Evolutionary conservation across 2,329 filamentous ascomycete species (phyloP), one percentile per base, ranked within the genome.

Genomic region (Pseudopithomyces maydicus): DNA sequence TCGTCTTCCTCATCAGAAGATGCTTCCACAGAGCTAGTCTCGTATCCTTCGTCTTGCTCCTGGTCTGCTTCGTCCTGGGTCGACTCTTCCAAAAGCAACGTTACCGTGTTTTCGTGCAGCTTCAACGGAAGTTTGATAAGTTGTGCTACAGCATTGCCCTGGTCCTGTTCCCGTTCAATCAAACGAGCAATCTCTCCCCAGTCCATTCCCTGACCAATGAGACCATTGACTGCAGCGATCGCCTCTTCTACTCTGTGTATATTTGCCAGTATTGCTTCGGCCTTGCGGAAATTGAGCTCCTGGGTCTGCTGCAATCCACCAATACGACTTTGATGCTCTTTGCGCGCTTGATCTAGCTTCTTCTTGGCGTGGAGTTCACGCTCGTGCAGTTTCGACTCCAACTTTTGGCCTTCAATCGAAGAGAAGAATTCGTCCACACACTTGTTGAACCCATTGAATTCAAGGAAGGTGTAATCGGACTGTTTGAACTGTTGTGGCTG

Each of bases 391-490:
- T 88, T 85, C 1, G 91, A 96, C 74, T 96, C 90, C 1, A 98
- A 82, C 72, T 91, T 96, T 73, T 97, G 94, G 0, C 93, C 92
- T 77, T 99, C 95, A 23, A 98, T 86, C 0, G 94, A 98, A 0
- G 95, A 98, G 75, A 96, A 98, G 79, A 97, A 99, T 65, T 97
- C 91, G 71, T 99, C 95, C 0, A 97, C 92, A 0, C 92, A 95
- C 70, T 90, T 90, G 75, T 97, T 97, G 80, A 96, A 98, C 10
- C 88, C 90, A 6, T 91, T 84, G 63, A 93, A 92, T 52, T 91
- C 85, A 12, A 98, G 71, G 15, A 96, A 86, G 2, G 86, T 84
- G 22, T 88, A 84, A 0, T 82, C 78, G 0, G 86, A 79, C 54
- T 92, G 87, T 59, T 88, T 85, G 59, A 96, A 90, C 65, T 98